Evolutionary conservation across 129 eudicot genomes (phyloP).

Genomic region (Tanacetum coccineum): DNA sequence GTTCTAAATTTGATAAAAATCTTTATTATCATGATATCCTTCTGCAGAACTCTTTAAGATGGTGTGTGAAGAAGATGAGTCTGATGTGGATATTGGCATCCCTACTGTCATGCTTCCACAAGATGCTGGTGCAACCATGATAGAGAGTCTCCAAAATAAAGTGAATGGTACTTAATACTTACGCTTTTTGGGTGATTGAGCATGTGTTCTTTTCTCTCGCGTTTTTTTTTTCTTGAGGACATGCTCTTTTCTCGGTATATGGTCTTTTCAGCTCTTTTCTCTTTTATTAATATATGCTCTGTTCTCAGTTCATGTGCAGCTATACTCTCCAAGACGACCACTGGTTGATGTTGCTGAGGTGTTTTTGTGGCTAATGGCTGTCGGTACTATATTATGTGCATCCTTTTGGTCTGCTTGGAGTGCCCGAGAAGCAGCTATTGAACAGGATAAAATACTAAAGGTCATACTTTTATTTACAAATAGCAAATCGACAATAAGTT

Average conservation of each 20-base stretch:
- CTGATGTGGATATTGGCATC: constrained; percentile 55
- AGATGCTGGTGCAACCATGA: constrained; percentile 80
- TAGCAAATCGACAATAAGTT: background rate
- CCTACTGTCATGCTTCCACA: constrained; percentile 98
- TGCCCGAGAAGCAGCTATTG: constrained; percentile 94
- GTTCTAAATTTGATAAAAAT: background rate
- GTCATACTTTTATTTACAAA: constrained; percentile 31
- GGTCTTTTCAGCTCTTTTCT: background rate
- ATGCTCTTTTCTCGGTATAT: background rate
- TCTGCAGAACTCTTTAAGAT: constrained; percentile 88
- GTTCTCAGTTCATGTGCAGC: constrained; percentile 82
- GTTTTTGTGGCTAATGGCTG: constrained; percentile 98
- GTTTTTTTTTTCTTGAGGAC: too few relatives aligned
- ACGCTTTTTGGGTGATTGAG: background rate
- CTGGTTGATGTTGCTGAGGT: constrained; percentile 97
- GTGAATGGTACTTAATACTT: constrained; percentile 47
- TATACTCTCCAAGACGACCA: constrained; percentile 92
- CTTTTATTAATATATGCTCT: constrained; percentile 15
- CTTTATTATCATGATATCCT: constrained; percentile 15
- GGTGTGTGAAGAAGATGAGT: constrained; percentile 83
- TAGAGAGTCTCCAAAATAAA: constrained; percentile 43
- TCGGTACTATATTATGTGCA: constrained; percentile 93
- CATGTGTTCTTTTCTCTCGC: background rate
- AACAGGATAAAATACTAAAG: constrained; percentile 88
- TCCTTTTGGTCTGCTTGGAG: constrained; percentile 99